Evolutionary conservation across 148 eudicot species (phyloP).

Genomic region (Vaccinium darrowii): DNA sequence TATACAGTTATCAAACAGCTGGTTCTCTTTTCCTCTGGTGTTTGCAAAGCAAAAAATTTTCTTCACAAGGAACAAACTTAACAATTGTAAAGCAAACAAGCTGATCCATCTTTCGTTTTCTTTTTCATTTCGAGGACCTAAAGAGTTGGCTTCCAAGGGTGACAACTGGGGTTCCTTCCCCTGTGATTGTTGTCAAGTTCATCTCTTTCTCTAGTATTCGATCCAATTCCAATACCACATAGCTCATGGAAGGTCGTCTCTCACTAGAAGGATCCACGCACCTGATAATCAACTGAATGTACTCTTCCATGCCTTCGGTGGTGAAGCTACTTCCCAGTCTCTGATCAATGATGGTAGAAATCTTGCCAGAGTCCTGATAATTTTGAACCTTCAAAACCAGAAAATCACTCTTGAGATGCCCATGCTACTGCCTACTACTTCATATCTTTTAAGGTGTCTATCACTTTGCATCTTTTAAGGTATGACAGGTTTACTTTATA

Average conservation of each 20-base stretch:
- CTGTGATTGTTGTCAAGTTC: slow-evolving; percentile 90
- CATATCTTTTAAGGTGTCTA: neutral
- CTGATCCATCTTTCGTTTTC: slow-evolving; percentile 3
- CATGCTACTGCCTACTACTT: neutral
- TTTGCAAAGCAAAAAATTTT: slow-evolving; percentile 22
- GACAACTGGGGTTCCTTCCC: slow-evolving; percentile 95
- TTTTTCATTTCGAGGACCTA: slow-evolving; percentile 52
- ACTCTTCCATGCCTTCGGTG: slow-evolving; percentile 87
- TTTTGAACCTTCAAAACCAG: slow-evolving; percentile 60
- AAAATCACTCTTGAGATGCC: neutral
- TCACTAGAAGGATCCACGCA: slow-evolving; percentile 81
- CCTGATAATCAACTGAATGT: slow-evolving; percentile 59
- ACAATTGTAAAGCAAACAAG: slow-evolving; percentile 10
- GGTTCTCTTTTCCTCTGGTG: slow-evolving; percentile 27
- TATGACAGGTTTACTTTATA: neutral
- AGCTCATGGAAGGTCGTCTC: slow-evolving; percentile 64
- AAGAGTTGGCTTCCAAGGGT: slow-evolving; percentile 98
- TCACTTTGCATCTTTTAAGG: neutral
- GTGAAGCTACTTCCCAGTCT: slow-evolving; percentile 86
- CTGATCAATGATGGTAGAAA: slow-evolving; percentile 64
- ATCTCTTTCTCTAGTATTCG: slow-evolving; percentile 93
- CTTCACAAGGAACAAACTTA: slow-evolving; percentile 41
- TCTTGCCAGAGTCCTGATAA: slow-evolving; percentile 56
- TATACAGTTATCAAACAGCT: slow-evolving; percentile 90
- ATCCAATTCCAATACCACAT: slow-evolving; percentile 73